Percentiles rank a stretch among this genome's conserved stretches.
Conservation (phyloP, 805 yeast species). For the Priceomyces melissophilus region DNA sequence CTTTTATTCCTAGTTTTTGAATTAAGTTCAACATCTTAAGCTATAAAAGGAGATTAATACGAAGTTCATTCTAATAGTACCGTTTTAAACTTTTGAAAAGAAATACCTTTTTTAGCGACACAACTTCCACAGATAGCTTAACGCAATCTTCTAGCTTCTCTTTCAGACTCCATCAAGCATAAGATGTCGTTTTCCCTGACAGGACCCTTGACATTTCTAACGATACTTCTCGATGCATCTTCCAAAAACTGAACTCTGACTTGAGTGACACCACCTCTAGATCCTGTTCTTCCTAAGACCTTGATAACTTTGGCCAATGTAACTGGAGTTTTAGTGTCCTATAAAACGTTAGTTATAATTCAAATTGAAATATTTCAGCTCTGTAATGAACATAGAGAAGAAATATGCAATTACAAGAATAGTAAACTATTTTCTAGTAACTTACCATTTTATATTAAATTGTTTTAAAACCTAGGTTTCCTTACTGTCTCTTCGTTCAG, state of each 20-base stretch:
- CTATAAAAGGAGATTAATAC: too few species aligned
- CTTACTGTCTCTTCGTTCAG: too few species aligned
- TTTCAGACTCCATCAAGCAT: slow-evolving; percentile 98
- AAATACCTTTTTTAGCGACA: too few species aligned
- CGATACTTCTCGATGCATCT: slow-evolving; percentile 47
- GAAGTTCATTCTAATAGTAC: too few species aligned
- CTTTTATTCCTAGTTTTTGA: too few species aligned
- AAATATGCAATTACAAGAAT: background rate
- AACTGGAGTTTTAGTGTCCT: slow-evolving; percentile 68
- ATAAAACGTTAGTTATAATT: slow-evolving; percentile 1
- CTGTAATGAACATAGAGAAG: background rate
- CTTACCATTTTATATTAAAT: too few species aligned
- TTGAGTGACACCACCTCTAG: slow-evolving; percentile 86
- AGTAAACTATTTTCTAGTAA: background rate
- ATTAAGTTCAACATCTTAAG: too few species aligned
- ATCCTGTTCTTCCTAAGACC: slow-evolving; percentile 98
- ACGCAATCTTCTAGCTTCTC: slow-evolving; percentile 96
- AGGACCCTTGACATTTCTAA: slow-evolving; percentile 51
- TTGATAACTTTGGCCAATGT: slow-evolving; percentile 97
- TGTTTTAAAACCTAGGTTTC: too few species aligned
- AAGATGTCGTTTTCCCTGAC: slow-evolving; percentile 61
- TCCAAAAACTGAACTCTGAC: slow-evolving; percentile 49
- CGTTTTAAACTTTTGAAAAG: too few species aligned
- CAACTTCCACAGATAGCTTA: slow-evolving; percentile 27
- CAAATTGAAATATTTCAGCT: background rate